Conservation (phyloP, 345 rosid genomes). For the Eucalyptus pumila region DNA sequence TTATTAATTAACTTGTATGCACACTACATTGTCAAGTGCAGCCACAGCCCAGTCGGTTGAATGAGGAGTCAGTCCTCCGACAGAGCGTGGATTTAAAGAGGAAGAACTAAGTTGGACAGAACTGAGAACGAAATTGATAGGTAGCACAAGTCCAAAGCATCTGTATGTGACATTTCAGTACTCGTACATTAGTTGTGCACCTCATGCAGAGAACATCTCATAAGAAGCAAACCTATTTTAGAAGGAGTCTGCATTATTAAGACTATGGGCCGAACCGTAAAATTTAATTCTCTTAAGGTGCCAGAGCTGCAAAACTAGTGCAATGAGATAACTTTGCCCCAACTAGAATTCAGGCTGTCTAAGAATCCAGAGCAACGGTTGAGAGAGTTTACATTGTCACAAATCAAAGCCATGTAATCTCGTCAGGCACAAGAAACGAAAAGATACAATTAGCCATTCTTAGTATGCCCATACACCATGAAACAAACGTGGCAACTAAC, state of each 20-base stretch:
- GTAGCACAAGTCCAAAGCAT: neutral
- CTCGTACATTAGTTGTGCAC: neutral
- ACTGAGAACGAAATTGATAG: neutral
- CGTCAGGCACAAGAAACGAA: neutral
- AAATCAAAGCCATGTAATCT: neutral
- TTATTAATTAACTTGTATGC: neutral
- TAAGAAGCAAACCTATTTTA: neutral
- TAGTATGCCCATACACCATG: neutral
- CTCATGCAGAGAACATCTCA: neutral
- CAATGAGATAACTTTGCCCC: neutral
- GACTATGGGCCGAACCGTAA: neutral
- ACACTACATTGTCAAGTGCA: neutral
- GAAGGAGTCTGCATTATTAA: neutral
- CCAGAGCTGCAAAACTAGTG: neutral
- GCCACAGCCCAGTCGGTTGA: neutral
- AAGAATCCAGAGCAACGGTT: neutral
- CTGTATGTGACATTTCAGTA: neutral
- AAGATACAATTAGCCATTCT: neutral
- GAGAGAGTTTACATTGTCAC: neutral
- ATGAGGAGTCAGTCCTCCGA: neutral
- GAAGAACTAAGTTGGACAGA: neutral
- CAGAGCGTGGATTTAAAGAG: neutral
- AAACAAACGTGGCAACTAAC: neutral
- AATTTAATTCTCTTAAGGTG: neutral
- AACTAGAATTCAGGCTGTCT: neutral